phyloP scores from a whole-genome alignment of 495 filamentous ascomycete genomes.

The Parathielavia appendiculata region DNA sequence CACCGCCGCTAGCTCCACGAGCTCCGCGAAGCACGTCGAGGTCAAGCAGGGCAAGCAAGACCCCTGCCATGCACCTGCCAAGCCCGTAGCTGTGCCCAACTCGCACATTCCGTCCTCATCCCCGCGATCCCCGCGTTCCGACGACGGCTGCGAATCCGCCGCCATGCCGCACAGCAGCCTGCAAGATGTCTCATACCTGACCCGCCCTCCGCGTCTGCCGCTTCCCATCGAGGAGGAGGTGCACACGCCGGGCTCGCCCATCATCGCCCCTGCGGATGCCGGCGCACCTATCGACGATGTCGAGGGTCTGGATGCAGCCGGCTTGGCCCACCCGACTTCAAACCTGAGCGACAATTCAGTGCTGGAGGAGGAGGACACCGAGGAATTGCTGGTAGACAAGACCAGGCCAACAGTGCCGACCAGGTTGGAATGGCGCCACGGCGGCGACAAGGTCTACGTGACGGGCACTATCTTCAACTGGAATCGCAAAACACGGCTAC shows the following conservation, averaged over 20 bases:
- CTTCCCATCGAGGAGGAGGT: constrained; percentile 87
- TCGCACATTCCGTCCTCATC: constrained; percentile 32
- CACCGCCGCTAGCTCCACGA: constrained; percentile 28
- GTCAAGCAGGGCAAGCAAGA: constrained; percentile 23
- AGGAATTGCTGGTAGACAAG: constrained; percentile 66
- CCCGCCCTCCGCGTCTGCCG: constrained; percentile 78
- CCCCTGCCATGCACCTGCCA: constrained; percentile 29
- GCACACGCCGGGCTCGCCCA: constrained; percentile 80
- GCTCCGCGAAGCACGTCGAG: constrained; percentile 35
- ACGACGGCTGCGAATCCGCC: constrained; percentile 35
- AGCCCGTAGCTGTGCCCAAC: constrained; percentile 50
- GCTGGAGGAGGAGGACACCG: constrained; percentile 74
- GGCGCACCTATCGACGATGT: constrained; percentile 47
- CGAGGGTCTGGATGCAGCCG: constrained; percentile 36
- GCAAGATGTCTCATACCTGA: constrained; percentile 56
- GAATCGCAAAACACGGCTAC: constrained; percentile 83
- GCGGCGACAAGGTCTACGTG: constrained; percentile 84
- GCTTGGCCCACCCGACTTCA: constrained; percentile 53
- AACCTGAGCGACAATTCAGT: constrained; percentile 61
- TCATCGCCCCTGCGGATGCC: constrained; percentile 61
- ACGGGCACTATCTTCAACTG: constrained; percentile 95
- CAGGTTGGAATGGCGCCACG: constrained; percentile 71
- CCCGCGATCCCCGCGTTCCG: constrained; percentile 33
- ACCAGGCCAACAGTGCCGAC: constrained; percentile 68
- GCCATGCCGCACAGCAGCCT: constrained; percentile 40